These are phyloP conservation scores for Eucalyptus curtisii DNA, from an alignment of 345 rosid species.

Conservation along the genomic window DNA sequence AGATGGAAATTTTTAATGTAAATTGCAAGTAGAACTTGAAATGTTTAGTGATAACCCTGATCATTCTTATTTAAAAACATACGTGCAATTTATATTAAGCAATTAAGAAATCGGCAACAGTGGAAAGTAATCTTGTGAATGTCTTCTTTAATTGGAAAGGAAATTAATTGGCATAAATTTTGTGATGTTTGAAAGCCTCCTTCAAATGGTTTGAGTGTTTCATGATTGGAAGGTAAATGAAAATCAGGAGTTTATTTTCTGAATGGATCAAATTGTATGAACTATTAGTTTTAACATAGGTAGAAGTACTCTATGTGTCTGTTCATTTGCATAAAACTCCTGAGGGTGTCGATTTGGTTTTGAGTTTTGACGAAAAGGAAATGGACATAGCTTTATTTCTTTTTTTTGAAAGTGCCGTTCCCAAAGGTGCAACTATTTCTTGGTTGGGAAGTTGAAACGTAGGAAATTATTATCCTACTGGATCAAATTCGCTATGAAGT, in stretches of 20 bases:
- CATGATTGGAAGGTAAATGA: neutral
- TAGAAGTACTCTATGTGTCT: neutral
- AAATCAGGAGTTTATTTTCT: neutral
- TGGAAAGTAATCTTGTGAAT: neutral
- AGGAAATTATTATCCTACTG: neutral
- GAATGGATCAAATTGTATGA: neutral
- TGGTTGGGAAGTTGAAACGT: neutral
- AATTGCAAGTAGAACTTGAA: neutral
- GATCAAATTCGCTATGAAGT: neutral
- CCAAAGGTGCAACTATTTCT: neutral
- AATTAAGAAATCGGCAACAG: neutral
- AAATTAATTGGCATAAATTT: constrained; percentile 4
- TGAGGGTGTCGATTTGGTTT: neutral
- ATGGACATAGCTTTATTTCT: neutral
- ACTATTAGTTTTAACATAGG: neutral
- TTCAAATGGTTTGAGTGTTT: neutral
- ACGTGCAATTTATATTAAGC: neutral
- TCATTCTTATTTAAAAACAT: neutral
- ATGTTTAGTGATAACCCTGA: neutral
- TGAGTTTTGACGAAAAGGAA: neutral
- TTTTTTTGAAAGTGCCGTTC: neutral
- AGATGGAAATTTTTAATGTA: neutral
- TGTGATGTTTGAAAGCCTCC: neutral
- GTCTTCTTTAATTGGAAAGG: constrained; percentile 12
- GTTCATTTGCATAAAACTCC: neutral